Base-by-base conservation (phyloP, 768 basidiomycete species). In the Rhizopogon roseolus region DNA sequence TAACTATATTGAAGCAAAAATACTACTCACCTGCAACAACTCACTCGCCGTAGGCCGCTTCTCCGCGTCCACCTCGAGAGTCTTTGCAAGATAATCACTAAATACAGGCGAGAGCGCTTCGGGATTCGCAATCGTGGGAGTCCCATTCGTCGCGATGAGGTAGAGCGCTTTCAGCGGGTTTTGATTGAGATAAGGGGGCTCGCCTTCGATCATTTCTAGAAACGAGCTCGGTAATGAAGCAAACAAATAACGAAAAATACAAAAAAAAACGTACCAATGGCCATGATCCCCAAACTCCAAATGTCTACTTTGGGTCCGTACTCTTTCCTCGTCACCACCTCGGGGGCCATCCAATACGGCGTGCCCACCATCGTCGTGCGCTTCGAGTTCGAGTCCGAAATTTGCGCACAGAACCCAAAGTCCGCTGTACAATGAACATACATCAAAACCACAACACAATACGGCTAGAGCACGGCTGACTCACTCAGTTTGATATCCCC, bases 331-430 rank as follows among this genome's bases (percentile, higher is more conserved):
- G 94, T 98, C 59, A 97, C 95, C 45, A 98, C 95, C 68, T 98
- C 95, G 0, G 95, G 95, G 0, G 95, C 95, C 95, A 98, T 97
- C 95, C 95, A 98, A 68, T 98, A 98, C 1, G 95, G 95, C 1
- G 95, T 97, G 2, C 95, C 95, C 48, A 98, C 94, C 95, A 98
- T 98, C 36, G 95, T 97, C 36, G 94, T 96, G 27, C 95, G 86
- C 73, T 97, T 97, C 4, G 93, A 84, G 58, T 88, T 85, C 8
- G 85, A 80, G 61, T 93, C 90, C 19, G 93, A 93, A 53, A 97
- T 90, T 71, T 97, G 94, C 3, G 95, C 95, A 58, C 94, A 97
- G 78, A 97, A 98, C n/a, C 95, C 95, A 71, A 98, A 97, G 72
- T 97, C 95, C 64, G 94, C 94, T 96, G 66, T 43, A 59, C 28